phyloP scores from a whole-genome alignment of 352 stramenopile genomes.

The Globisporangium carolinianum region DNA sequence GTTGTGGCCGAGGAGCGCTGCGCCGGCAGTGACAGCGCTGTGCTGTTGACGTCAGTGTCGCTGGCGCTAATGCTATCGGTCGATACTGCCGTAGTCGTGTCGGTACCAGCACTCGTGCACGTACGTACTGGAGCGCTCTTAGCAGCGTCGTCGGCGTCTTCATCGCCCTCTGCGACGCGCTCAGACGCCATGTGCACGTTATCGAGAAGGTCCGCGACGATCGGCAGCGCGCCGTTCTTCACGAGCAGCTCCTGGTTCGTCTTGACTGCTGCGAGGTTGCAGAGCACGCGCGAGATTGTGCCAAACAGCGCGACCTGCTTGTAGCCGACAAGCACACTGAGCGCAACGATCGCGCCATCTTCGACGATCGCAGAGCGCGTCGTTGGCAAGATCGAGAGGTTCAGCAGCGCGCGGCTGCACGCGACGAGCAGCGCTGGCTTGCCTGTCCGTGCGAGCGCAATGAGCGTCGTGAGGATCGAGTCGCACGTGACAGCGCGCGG shows the following conservation, averaged over 20 bases:
- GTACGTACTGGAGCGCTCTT: conserved; percentile 1
- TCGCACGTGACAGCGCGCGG: conserved; percentile 72
- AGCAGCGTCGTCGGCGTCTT: conserved; percentile 7
- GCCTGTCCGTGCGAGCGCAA: conserved; percentile 30
- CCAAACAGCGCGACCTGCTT: conserved; percentile 33
- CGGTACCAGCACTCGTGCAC: not conserved
- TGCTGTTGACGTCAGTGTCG: not conserved
- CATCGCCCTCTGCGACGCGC: conserved; percentile 13
- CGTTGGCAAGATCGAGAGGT: conserved; percentile 73
- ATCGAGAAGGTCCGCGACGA: conserved; percentile 40
- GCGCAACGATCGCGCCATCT: conserved; percentile 51
- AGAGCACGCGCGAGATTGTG: conserved; percentile 43
- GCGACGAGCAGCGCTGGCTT: conserved; percentile 17
- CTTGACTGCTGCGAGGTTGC: conserved; percentile 52
- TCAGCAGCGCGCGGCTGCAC: conserved; percentile 60
- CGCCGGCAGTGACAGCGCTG: too few species aligned
- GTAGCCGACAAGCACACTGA: conserved; percentile 36
- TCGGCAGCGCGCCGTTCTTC: conserved; percentile 46
- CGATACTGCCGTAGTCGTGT: too few species aligned
- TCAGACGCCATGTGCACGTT: conserved; percentile 20
- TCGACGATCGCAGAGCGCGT: conserved; percentile 68
- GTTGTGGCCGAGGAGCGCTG: not conserved
- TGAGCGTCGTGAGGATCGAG: conserved; percentile 46
- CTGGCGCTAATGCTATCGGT: too few species aligned
- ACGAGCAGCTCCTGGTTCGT: conserved; percentile 55